Conservation (phyloP, 495 filamentous ascomycete genomes). For the Aeminium ludgeri region DNA sequence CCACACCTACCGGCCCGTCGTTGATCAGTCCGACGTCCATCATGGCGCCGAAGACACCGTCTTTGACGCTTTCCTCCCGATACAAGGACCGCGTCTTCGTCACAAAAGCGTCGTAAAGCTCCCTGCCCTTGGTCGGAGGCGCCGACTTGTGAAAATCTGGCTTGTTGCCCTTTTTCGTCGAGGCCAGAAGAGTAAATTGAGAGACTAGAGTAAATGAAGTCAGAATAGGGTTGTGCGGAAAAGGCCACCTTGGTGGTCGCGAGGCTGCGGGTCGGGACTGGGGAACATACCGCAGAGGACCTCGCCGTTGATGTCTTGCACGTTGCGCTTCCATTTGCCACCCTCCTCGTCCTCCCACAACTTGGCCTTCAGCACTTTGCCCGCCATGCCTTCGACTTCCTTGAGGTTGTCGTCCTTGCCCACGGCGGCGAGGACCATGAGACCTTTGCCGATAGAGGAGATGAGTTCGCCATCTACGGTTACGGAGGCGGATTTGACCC, state of each 20-base stretch:
- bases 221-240: neutral
- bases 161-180: conserved; percentile 84
- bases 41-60: conserved; percentile 96
- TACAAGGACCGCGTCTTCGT: conserved; percentile 59
- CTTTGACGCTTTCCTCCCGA: conserved; percentile 59
- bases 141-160: conserved; percentile 90
- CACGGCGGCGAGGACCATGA: conserved; percentile 83
- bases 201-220: conserved; percentile 46
- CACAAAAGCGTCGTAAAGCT: conserved; percentile 69
- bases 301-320: conserved; percentile 76
- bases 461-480: conserved; percentile 84
- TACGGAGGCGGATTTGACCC: conserved; percentile 94
- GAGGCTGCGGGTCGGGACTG: neutral
- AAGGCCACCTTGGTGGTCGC: neutral
- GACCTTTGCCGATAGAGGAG: conserved; percentile 74
- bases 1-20: conserved; percentile 77
- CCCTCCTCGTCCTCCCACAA: conserved; percentile 72
- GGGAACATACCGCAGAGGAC: conserved; percentile 63
- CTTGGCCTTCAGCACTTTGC: conserved; percentile 74
- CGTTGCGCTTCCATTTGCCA: conserved; percentile 62
- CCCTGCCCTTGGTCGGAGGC: conserved; percentile 54
- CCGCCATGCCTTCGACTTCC: conserved; percentile 67
- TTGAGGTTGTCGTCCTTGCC: conserved; percentile 79
- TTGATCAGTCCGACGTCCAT: conserved; percentile 94
- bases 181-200: conserved; percentile 88